These are phyloP conservation scores for Trichophyton verrucosum DNA, from an alignment of 2,329 filamentous ascomycete genomes.

Conservation along the genomic window DNA sequence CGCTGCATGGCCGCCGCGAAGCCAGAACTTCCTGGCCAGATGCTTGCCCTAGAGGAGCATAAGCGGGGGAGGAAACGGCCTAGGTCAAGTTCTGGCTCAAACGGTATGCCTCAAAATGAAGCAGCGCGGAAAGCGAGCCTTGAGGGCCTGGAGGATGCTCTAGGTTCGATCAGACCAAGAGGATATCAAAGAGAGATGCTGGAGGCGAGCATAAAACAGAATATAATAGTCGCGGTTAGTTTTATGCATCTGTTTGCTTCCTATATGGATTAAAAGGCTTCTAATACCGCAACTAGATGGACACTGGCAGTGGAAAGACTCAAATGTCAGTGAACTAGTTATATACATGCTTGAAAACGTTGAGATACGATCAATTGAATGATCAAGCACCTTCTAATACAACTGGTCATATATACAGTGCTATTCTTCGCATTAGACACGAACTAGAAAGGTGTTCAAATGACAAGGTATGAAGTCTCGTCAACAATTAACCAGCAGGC, in stretches of 20 bases:
- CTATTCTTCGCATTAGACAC: conserved; percentile 52
- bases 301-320: conserved; percentile 68
- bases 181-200: conserved; percentile 69
- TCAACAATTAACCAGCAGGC: neutral
- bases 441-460: conserved; percentile 46
- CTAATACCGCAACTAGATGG: conserved; percentile 46
- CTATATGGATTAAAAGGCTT: neutral
- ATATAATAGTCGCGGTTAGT: conserved; percentile 58
- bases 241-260: neutral
- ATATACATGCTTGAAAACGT: neutral
- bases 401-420: conserved; percentile 33
- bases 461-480: conserved; percentile 40
- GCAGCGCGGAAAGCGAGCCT: neutral
- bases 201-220: conserved; percentile 52
- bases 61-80: neutral
- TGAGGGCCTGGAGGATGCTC: neutral
- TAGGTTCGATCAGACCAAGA: conserved; percentile 24
- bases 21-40: neutral
- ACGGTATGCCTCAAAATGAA: neutral
- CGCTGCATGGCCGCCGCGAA: neutral
- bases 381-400: neutral
- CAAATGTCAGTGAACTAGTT: conserved; percentile 51
- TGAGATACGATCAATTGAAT: neutral
- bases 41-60: neutral
- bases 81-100: neutral